Evolutionary conservation across 176 grass and related monocot genomes (phyloP), one percentile per base, ranked within the genome.

Genomic region (Elymus sibiricus): DNA sequence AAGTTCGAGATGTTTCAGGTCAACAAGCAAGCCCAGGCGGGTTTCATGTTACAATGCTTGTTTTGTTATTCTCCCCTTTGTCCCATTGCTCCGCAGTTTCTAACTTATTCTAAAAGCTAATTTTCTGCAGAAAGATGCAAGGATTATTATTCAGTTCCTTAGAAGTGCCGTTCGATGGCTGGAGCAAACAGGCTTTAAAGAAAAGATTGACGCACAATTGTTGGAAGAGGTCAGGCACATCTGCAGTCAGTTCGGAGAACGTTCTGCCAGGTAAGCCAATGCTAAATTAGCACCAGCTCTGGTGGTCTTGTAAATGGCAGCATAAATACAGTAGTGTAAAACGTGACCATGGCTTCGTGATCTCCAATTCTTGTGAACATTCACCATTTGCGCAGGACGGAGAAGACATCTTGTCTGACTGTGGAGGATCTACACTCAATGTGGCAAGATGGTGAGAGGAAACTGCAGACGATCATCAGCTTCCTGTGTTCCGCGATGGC

Each of bases 1-100:
- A 82, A 92, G 59, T 62, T 90, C 11, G 82, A 86, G 26, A 70
- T 28, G 1, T 92, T 92, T 92, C 71, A 79, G 63, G 79, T 63
- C 29, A 84, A 64, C n/a, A 64, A 81, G 24, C 12, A 53, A 70
- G 59, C 11, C 73, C 75, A 84, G 75, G 93, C 86, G 77, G 79
- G 78, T 75, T 68, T 73, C 40, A 5, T 89, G 14, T 61, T 64
- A 11, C 40, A 42, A 67, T n/a, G 29, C 51, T 74, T 43, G 15
- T 40, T 49, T 22, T 11, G 5, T 79, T 10, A 39, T 38, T 29
- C n/a, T 76, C 46, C 56, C 24, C 56, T 81, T 31, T 29, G 1
- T 56, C 17, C 9, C n/a, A 29, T 49, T 87, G 22, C 49, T 34
- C 53, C 4, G 11, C 12, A 10, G 24, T 0, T 34, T 13, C 55